Conservation (phyloP, 768 basidiomycete species). For the Sporobolomyces pararoseus region DNA sequence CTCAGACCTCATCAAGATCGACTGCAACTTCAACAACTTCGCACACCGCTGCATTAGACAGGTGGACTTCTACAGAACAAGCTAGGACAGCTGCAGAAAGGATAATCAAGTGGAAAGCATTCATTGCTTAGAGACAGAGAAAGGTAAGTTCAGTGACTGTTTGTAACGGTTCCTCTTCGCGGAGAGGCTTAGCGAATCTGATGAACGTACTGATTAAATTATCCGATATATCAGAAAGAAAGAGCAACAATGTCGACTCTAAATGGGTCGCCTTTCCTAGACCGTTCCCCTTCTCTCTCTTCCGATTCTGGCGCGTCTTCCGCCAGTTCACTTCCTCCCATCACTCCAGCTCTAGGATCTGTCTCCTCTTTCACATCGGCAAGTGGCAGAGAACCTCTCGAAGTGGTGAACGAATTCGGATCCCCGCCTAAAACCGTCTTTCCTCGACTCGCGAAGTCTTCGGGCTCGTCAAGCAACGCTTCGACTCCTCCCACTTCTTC, state of each 20-base stretch:
- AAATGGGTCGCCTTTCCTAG: not conserved
- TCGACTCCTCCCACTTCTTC: not conserved
- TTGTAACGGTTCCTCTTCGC: not conserved
- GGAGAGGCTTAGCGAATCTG: not conserved
- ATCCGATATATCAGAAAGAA: no score
- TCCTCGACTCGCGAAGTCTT: not conserved
- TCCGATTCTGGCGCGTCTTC: constrained; percentile 36
- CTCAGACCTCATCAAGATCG: not conserved
- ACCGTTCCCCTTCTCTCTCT: constrained; percentile 38
- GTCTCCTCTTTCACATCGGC: constrained; percentile 15
- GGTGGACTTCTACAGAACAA: not conserved
- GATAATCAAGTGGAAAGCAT: not conserved
- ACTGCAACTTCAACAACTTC: not conserved
- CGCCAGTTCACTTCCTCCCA: constrained; percentile 13
- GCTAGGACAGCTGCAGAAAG: not conserved
- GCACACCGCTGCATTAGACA: not conserved
- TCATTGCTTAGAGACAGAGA: not conserved
- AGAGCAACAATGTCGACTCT: not conserved
- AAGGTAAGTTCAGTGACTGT: constrained; percentile 6
- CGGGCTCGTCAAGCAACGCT: not conserved
- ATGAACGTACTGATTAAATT: no score
- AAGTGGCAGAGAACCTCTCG: constrained; percentile 4
- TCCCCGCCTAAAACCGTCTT: not conserved
- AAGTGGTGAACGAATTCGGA: constrained; percentile 22
- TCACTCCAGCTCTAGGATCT: constrained; percentile 30